Evolutionary conservation across 129 eudicot genomes (phyloP).

Genomic region (Pulicaria dysenterica): DNA sequence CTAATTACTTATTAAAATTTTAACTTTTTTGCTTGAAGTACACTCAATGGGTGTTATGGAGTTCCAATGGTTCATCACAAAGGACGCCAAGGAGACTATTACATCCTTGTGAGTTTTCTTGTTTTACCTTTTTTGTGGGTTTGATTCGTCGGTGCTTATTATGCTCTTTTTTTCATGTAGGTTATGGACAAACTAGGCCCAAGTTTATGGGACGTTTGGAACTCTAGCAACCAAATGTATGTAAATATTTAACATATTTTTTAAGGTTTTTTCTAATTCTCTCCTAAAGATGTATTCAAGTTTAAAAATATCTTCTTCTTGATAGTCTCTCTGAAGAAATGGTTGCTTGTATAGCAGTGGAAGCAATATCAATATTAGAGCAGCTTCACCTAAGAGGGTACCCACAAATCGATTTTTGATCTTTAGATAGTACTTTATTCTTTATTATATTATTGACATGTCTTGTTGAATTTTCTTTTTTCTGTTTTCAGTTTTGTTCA

Average conservation of each 20-base stretch:
- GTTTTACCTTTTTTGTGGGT: background rate
- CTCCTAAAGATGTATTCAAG: background rate
- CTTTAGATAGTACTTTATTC: background rate
- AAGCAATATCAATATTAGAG: conserved; percentile 78
- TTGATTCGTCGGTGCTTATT: conserved; percentile 1
- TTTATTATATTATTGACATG: background rate
- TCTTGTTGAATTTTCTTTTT: background rate
- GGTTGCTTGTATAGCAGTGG: conserved; percentile 96
- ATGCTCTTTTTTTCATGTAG: conserved; percentile 31
- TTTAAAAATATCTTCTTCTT: background rate
- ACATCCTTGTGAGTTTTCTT: conserved; percentile 61
- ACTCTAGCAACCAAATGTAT: conserved; percentile 62
- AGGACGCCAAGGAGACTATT: conserved; percentile 90
- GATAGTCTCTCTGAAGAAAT: conserved; percentile 77
- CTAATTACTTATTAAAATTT: background rate
- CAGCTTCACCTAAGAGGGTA: conserved; percentile 79
- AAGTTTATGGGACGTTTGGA: conserved; percentile 97
- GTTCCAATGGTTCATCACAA: conserved; percentile 84
- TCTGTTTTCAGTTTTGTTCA: conserved; percentile 68
- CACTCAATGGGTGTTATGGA: conserved; percentile 81
- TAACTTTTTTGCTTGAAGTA: conserved; percentile 41
- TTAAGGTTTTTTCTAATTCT: background rate
- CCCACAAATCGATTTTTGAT: background rate
- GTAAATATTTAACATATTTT: conserved; percentile 4
- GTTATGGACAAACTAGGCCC: conserved; percentile 97